A percentile compares a stretch with the other conserved stretches of the same genome.
phyloP scores from a whole-genome alignment of 2,329 filamentous ascomycete genomes.

The Hymenoscyphus linearis region DNA sequence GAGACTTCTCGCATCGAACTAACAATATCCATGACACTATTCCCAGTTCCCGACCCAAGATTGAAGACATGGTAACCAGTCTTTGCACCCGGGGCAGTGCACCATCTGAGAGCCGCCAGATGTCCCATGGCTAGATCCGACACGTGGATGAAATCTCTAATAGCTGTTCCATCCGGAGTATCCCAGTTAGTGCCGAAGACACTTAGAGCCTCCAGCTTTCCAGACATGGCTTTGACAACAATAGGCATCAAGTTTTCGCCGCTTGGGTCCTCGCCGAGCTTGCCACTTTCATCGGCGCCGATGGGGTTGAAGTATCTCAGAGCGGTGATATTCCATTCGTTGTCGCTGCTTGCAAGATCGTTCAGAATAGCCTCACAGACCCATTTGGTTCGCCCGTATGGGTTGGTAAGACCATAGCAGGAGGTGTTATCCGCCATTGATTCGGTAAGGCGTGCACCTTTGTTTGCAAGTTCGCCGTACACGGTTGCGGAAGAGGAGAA shows the following conservation, averaged over 20 bases:
- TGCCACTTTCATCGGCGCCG: constrained; percentile 56
- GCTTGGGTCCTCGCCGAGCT: constrained; percentile 57
- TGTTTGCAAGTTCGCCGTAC: constrained; percentile 50
- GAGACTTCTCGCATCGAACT: constrained; percentile 34
- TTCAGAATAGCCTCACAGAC: constrained; percentile 61
- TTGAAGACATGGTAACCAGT: constrained; percentile 40
- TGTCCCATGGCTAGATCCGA: constrained; percentile 58
- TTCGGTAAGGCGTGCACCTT: constrained; percentile 46
- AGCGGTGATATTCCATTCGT: constrained; percentile 55
- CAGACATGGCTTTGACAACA: constrained; percentile 54
- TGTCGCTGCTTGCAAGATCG: constrained; percentile 54
- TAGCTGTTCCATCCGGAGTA: constrained; percentile 57
- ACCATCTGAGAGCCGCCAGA: constrained; percentile 48
- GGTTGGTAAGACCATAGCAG: constrained; percentile 55
- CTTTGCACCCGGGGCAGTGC: constrained; percentile 30
- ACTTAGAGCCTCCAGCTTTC: constrained; percentile 45
- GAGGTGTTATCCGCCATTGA: constrained; percentile 47
- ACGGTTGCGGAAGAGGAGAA: constrained; percentile 64
- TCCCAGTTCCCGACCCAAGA: constrained; percentile 40
- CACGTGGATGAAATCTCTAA: constrained; percentile 63
- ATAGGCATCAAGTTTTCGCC: constrained; percentile 59
- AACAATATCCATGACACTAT: constrained; percentile 39
- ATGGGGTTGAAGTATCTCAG: constrained; percentile 63
- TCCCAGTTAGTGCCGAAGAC: constrained; percentile 61
- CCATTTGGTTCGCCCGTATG: constrained; percentile 61